These are phyloP conservation scores for Cotoneaster glaucophyllus DNA, from an alignment of 306 rosid genomes.

Conservation along the genomic window DNA sequence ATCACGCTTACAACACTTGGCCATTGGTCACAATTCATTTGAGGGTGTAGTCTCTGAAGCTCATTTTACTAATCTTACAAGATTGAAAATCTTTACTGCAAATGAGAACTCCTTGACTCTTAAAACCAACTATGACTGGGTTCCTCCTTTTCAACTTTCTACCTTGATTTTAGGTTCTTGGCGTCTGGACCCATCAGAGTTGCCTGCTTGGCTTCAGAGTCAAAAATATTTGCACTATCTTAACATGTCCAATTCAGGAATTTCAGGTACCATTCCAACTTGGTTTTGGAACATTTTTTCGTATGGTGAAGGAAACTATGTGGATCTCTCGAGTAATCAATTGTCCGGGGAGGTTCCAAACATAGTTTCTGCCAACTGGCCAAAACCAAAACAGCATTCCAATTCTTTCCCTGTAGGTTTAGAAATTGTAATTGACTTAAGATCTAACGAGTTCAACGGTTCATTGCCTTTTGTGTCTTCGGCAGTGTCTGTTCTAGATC, in stretches of 20 bases:
- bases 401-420: too few relatives aligned
- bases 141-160: conserved; percentile 19
- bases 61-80: too few relatives aligned
- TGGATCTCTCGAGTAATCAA: not conserved
- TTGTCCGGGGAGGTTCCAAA: conserved; percentile 19
- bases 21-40: too few relatives aligned
- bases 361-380: not conserved
- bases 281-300: conserved; percentile 9
- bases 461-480: not conserved
- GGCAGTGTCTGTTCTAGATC: not conserved
- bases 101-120: too few relatives aligned
- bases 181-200: conserved; percentile 19
- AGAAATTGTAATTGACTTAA: not conserved
- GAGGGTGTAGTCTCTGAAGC: too few relatives aligned
- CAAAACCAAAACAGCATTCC: not conserved
- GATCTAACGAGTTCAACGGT: not conserved
- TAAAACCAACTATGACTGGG: too few relatives aligned
- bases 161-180: conserved; percentile 1
- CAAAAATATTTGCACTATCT: not conserved
- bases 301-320: fast-evolving
- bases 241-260: conserved; percentile 4
- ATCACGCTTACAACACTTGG: fast-evolving
- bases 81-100: too few relatives aligned
- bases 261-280: not conserved
- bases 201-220: conserved; percentile 30